Evolutionary conservation across 306 rosid species (phyloP).

Genomic region (Vigna unguiculata): DNA sequence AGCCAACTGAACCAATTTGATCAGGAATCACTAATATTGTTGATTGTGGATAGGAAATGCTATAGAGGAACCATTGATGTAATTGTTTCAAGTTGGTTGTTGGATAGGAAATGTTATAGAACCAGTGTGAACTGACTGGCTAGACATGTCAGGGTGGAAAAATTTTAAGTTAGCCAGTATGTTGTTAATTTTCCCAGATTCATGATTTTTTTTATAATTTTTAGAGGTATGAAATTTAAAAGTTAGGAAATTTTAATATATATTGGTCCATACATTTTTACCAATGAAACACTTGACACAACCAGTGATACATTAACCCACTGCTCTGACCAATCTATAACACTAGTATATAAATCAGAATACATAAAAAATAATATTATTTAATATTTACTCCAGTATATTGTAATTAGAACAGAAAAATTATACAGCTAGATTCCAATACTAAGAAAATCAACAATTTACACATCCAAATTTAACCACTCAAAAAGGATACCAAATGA

Average conservation of each 20-base stretch:
- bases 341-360: neutral
- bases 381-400: neutral
- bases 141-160: neutral
- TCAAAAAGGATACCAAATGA: slow-evolving; percentile 17
- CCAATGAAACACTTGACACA: neutral
- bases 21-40: neutral
- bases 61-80: neutral
- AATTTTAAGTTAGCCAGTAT: neutral
- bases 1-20: neutral
- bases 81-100: neutral
- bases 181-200: neutral
- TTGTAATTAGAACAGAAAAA: slow-evolving; percentile 10
- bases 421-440: neutral
- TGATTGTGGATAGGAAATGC: neutral
- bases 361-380: slow-evolving; percentile 16
- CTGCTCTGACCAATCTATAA: neutral
- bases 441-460: slow-evolving; percentile 7
- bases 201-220: neutral
- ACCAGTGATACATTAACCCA: neutral
- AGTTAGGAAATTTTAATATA: neutral
- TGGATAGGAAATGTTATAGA: neutral
- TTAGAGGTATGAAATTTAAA: neutral
- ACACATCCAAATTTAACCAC: slow-evolving; percentile 1
- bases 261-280: neutral
- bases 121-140: neutral